Base-by-base conservation (phyloP, 2,329 filamentous ascomycete genomes). In the Exophiala sideris region DNA sequence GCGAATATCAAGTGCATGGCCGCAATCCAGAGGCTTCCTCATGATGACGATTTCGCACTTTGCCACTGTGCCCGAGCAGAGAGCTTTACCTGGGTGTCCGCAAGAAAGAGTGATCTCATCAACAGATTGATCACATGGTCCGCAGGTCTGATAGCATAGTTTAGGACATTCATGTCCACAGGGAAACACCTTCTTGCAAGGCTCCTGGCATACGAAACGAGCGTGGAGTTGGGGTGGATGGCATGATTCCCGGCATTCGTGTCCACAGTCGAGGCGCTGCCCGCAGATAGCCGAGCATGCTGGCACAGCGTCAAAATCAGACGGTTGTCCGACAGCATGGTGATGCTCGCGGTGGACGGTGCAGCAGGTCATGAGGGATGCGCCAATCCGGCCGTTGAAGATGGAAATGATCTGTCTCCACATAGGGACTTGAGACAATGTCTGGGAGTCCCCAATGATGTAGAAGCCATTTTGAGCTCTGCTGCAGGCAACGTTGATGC, bases 401-500 rank as follows among this genome's bases (percentile, higher is more conserved):
- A 61, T 38, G 6, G 59, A 45, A 42, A 66, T 60, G 33, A 68
- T 61, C 10, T 57, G 32, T 20, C 59, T 54, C 67, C 67, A 69
- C 63, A 68, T 66, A 1, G 58, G 53, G 9, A 67, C 66, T 33
- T 46, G 45, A 9, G 57, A 54, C 34, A 66, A 48, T 2, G 63
- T 58, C 11, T 57, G 51, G 3, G 67, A 56, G 48, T 68, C 66
- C 3, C 68, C 68, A 35, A 71, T 63, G 29, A 70, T 64, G 46
- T 68, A 71, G 50, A 71, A 66, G 8, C 68, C 66, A 55, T 71
- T 59, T 45, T 64, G 57, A 14, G 68, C 68, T 29, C 68, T 60
- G 47, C 66, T 65, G 48, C 65, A 64, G 7, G 62, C 64, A 10
- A 70, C 68, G 45, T 70, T 70, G 54, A 70, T 67, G 11, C 69